Percentiles rank a stretch among this genome's conserved stretches.
phyloP scores from a whole-genome alignment of 768 basidiomycete species.

The Mycena haematopus region DNA sequence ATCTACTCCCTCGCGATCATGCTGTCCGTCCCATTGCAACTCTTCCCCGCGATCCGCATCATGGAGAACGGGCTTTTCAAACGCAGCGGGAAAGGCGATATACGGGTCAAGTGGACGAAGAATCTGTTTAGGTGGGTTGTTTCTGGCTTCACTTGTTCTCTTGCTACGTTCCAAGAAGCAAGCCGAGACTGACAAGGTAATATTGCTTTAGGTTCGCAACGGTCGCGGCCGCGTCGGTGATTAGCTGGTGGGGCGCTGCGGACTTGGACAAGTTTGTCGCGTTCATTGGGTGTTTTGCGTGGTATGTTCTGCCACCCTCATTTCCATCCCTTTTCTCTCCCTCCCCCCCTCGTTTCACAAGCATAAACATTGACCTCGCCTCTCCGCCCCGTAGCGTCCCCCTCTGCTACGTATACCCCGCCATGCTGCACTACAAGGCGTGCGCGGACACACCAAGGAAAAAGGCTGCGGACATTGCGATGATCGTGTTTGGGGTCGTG shows the following conservation, averaged over 20 bases:
- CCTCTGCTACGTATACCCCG: slow-evolving; percentile 92
- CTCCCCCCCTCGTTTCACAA: neutral
- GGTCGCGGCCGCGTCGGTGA: slow-evolving; percentile 79
- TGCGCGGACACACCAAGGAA: slow-evolving; percentile 73
- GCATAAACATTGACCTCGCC: neutral
- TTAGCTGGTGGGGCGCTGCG: slow-evolving; percentile 82
- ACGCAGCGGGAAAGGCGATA: slow-evolving; percentile 81
- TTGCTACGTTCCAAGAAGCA: too few species aligned
- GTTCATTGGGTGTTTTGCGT: slow-evolving; percentile 92
- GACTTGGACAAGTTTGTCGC: slow-evolving; percentile 97
- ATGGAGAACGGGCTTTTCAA: slow-evolving; percentile 95
- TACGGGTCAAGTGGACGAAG: slow-evolving; percentile 94
- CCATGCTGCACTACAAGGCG: slow-evolving; percentile 91
- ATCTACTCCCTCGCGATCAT: slow-evolving; percentile 92
- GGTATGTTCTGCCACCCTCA: slow-evolving; percentile 55
- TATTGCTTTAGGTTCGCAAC: slow-evolving; percentile 62
- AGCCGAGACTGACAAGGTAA: too few species aligned
- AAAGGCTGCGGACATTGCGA: slow-evolving; percentile 70
- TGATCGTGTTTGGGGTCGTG: slow-evolving; percentile 77
- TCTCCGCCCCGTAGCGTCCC: slow-evolving; percentile 68
- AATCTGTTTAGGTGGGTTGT: slow-evolving; percentile 72
- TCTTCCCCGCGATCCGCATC: slow-evolving; percentile 97
- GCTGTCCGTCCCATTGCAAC: slow-evolving; percentile 90
- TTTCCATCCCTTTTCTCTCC: neutral
- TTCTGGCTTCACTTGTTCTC: neutral